These are phyloP conservation scores for Candida piceae DNA, from an alignment of 805 yeast species.

Conservation along the genomic window DNA sequence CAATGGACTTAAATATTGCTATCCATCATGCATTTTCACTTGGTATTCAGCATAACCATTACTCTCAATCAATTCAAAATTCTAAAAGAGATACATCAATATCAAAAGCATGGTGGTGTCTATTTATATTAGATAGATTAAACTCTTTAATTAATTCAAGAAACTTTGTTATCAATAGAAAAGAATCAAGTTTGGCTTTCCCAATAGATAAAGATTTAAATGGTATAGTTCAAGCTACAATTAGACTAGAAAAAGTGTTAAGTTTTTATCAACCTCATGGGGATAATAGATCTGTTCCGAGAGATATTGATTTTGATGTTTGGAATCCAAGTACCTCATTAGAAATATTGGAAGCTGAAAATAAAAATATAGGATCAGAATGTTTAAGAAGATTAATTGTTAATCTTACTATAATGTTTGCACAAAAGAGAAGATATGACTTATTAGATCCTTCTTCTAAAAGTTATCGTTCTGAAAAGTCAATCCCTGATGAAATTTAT, in stretches of 20 bases:
- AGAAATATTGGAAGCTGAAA: conserved; percentile 6
- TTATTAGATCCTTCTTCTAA: conserved; percentile 8
- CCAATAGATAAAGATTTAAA: conserved; percentile 26
- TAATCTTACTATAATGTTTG: conserved; percentile 16
- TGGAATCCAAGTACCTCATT: conserved; percentile 7
- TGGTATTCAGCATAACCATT: conserved; percentile 33
- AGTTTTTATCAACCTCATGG: conserved; percentile 34
- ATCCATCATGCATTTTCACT: conserved; percentile 35
- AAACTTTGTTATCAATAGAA: conserved; percentile 32
- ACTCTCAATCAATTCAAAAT: conserved; percentile 5
- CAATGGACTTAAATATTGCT: conserved; percentile 32
- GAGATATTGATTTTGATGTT: conserved; percentile 22
- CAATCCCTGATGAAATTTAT: conserved; percentile 16
- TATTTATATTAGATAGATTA: conserved; percentile 36
- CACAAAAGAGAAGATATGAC: conserved; percentile 17
- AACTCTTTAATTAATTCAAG: conserved; percentile 36
- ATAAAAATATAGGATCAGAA: conserved; percentile 12
- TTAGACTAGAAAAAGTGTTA: conserved; percentile 32
- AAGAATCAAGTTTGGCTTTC: conserved; percentile 33
- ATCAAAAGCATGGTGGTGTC: conserved; percentile 35
- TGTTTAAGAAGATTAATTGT: conserved; percentile 16
- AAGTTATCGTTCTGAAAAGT: conserved; percentile 11
- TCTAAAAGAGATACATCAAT: conserved; percentile 16
- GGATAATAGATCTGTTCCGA: conserved; percentile 22
- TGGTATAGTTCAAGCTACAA: conserved; percentile 28